phyloP scores from a whole-genome alignment of 225 moss, liverwort and hornwort species.

The Neckera pumila region DNA sequence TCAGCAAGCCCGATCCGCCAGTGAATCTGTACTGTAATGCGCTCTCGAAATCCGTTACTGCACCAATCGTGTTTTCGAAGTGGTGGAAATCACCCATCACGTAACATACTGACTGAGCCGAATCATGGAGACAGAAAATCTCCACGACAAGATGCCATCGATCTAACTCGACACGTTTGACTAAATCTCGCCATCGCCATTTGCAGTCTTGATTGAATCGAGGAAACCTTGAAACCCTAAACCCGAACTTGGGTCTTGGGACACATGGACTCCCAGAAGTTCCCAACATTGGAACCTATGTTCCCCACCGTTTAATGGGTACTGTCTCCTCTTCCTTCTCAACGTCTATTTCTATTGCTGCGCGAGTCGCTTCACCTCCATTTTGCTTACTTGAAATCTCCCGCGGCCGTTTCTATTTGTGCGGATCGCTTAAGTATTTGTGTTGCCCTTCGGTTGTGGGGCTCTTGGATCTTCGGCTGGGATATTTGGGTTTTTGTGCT shows the following conservation, averaged over 20 bases:
- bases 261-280: neutral
- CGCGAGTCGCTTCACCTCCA: neutral
- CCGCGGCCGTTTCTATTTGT: neutral
- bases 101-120: neutral
- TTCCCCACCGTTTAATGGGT: neutral
- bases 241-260: neutral
- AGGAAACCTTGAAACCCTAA: conserved; percentile 10
- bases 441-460: neutral
- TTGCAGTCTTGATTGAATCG: neutral
- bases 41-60: neutral
- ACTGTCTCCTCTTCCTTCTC: neutral
- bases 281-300: neutral
- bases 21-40: neutral
- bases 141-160: neutral
- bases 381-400: neutral
- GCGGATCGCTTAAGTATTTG: neutral
- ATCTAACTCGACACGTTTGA: neutral
- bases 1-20: neutral
- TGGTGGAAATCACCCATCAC: neutral
- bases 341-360: conserved; percentile 1
- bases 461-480: neutral
- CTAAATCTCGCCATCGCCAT: neutral
- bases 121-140: neutral
- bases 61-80: neutral
- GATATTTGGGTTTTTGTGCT: neutral